These are phyloP conservation scores for Polygonum maritimum DNA, from an alignment of 148 eudicot genomes.

Conservation along the genomic window DNA sequence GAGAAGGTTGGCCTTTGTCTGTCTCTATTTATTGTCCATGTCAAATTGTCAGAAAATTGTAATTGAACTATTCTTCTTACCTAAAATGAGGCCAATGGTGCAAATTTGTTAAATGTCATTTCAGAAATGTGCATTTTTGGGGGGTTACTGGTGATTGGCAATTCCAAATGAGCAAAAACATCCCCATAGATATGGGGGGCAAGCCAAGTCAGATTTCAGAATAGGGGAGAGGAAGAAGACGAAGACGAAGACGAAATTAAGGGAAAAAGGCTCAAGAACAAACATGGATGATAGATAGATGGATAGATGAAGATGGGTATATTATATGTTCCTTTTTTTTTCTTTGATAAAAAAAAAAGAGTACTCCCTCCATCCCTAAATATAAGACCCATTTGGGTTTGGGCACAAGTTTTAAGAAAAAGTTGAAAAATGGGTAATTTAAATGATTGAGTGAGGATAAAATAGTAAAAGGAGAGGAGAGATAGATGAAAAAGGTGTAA, in stretches of 20 bases:
- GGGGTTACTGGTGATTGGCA: not conserved
- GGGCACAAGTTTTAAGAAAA: too few species aligned
- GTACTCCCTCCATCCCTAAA: too few species aligned
- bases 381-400: too few species aligned
- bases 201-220: too few species aligned
- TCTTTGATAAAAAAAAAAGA: too few species aligned
- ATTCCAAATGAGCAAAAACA: not conserved
- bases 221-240: not conserved
- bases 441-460: too few species aligned
- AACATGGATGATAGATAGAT: not conserved
- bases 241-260: not conserved
- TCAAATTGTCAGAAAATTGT: not conserved
- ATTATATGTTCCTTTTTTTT: too few species aligned
- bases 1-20: not conserved
- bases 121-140: not conserved
- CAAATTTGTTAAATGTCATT: not conserved
- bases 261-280: not conserved
- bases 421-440: too few species aligned
- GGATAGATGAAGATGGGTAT: not conserved
- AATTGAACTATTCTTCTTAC: not conserved
- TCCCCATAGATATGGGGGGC: conserved; percentile 2
- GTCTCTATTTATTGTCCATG: conserved; percentile 1
- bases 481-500: too few species aligned
- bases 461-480: too few species aligned
- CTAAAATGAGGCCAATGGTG: too few species aligned